These are phyloP conservation scores for Vigna trinervia DNA, from an alignment of 306 rosid species.

Conservation along the genomic window DNA sequence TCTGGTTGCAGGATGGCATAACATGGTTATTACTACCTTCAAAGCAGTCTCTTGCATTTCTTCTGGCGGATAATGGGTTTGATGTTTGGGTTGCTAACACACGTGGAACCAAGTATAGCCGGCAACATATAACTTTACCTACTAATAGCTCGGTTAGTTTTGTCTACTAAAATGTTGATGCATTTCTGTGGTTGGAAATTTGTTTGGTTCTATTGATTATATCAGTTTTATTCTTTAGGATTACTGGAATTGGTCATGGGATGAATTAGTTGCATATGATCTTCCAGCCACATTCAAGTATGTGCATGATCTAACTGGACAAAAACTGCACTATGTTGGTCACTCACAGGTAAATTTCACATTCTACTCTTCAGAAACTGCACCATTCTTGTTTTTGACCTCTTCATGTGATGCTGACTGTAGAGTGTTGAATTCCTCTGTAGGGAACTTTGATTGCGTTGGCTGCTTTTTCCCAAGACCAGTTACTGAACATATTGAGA, in stretches of 20 bases:
- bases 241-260: constrained; percentile 99
- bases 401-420: constrained; percentile 7
- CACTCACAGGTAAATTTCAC: constrained; percentile 76
- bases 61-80: constrained; percentile 75
- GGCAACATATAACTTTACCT: constrained; percentile 53
- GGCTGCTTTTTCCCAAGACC: constrained; percentile 76
- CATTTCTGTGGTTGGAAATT: constrained; percentile 25
- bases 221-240: constrained; percentile 38
- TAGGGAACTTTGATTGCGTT: constrained; percentile 88
- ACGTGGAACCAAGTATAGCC: constrained; percentile 82
- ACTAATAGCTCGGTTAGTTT: constrained; percentile 57
- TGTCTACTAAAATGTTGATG: neutral
- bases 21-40: constrained; percentile 87
- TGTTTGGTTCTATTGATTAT: constrained; percentile 41
- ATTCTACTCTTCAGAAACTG: neutral
- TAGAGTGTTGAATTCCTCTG: constrained; percentile 37
- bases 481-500: constrained; percentile 60
- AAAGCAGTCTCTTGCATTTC: constrained; percentile 65
- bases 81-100: constrained; percentile 85
- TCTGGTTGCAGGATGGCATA: constrained; percentile 64
- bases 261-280: constrained; percentile 90
- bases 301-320: constrained; percentile 76
- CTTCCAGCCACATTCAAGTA: constrained; percentile 81
- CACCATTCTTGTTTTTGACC: neutral
- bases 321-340: constrained; percentile 85